Conservation (phyloP, 306 rosid genomes). For the Quercus berberidifolia region DNA sequence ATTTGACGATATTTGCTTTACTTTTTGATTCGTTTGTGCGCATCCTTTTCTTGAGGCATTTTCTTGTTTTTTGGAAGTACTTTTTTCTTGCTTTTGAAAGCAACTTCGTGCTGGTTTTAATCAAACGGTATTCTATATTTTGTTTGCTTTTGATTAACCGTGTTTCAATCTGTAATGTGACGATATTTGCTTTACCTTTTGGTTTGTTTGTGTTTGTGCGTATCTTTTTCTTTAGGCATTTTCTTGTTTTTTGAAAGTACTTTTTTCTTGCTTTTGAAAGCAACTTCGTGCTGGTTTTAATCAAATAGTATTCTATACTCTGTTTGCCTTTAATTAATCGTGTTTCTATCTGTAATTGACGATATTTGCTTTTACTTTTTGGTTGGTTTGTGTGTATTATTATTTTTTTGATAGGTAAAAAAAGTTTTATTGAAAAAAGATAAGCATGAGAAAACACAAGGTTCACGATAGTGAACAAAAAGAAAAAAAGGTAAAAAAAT, state of each 20-base stretch:
- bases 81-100: background rate
- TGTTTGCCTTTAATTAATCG: background rate
- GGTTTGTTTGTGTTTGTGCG: background rate
- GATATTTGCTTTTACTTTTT: background rate
- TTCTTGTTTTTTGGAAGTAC: background rate
- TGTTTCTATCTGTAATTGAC: background rate
- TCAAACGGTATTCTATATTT: too few relatives aligned
- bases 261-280: background rate
- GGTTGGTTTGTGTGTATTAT: too few relatives aligned
- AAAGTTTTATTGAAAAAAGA: too few relatives aligned
- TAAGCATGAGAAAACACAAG: too few relatives aligned
- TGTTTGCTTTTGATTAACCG: background rate
- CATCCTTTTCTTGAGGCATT: background rate
- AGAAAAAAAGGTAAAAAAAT: too few relatives aligned
- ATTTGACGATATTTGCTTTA: background rate
- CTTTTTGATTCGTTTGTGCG: background rate
- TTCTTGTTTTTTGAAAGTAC: background rate
- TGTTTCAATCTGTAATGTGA: background rate
- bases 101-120: background rate
- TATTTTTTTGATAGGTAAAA: too few relatives aligned
- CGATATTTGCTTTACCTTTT: background rate
- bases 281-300: background rate
- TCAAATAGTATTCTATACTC: too few relatives aligned
- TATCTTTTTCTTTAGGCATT: background rate
- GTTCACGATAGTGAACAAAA: too few relatives aligned